These are phyloP conservation scores for Plasmodium adleri DNA, from an alignment of 169 alveolate genomes.

Conservation along the genomic window DNA sequence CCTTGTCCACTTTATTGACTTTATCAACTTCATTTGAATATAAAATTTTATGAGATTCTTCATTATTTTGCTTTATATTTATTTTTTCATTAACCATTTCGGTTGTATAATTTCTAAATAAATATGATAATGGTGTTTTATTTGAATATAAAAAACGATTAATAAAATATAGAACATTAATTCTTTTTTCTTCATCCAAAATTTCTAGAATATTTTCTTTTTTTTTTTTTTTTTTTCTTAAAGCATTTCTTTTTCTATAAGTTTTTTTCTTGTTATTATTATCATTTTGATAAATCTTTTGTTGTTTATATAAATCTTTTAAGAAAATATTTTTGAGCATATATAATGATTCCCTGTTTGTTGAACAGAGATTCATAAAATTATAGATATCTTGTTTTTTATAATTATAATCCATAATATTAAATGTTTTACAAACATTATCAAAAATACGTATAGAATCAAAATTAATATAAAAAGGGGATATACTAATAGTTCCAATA, in stretches of 20 bases:
- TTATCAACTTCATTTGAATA: not conserved
- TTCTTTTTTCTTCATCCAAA: conserved; percentile 52
- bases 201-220: conserved; percentile 36
- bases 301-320: conserved; percentile 53
- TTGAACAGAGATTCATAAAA: conserved; percentile 34
- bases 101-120: conserved; percentile 23
- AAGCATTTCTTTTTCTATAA: conserved; percentile 8
- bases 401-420: conserved; percentile 30
- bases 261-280: conserved; percentile 20
- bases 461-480: conserved; percentile 68
- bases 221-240: conserved; percentile 4
- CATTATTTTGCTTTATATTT: not conserved
- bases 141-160: conserved; percentile 66
- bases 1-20: not conserved
- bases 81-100: too few species aligned
- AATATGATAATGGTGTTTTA: conserved; percentile 60
- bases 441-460: conserved; percentile 33
- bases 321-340: conserved; percentile 27
- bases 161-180: conserved; percentile 50
- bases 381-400: conserved; percentile 35
- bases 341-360: not conserved
- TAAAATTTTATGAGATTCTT: too few species aligned
- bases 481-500: conserved; percentile 62
- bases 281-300: conserved; percentile 44
- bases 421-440: conserved; percentile 55